Conservation (phyloP, 2,329 filamentous ascomycete genomes). For the Lasiodiplodia gonubiensis region DNA sequence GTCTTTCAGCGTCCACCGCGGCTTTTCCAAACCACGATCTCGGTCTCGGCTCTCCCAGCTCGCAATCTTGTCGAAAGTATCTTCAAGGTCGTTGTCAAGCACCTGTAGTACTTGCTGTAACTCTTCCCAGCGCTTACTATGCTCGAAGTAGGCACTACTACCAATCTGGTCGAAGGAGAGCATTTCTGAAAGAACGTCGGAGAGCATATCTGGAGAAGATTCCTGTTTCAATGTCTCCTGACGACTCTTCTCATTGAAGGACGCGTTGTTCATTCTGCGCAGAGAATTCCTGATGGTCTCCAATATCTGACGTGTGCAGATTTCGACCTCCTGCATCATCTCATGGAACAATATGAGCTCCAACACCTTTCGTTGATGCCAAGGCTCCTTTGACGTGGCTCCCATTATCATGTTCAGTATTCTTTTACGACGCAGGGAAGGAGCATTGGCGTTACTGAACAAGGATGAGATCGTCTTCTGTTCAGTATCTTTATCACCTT, state of each 20-base stretch:
- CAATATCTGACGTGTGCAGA: background rate
- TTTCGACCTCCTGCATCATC: conserved; percentile 31
- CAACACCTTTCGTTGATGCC: conserved; percentile 39
- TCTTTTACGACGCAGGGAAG: too few relatives aligned
- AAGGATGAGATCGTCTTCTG: too few relatives aligned
- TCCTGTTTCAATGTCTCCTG: too few relatives aligned
- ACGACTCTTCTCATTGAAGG: background rate
- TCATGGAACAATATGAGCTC: conserved; percentile 38
- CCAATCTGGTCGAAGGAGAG: background rate
- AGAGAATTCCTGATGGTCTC: background rate
- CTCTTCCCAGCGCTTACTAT: conserved; percentile 29
- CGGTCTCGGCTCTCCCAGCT: conserved; percentile 38
- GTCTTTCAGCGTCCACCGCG: conserved; percentile 42
- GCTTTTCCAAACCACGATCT: conserved; percentile 36
- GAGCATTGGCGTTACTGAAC: too few relatives aligned
- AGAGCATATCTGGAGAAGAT: background rate
- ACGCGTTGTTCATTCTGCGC: too few relatives aligned
- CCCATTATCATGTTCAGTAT: too few relatives aligned
- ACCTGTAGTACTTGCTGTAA: conserved; percentile 32
- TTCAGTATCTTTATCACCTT: too few relatives aligned
- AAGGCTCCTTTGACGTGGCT: conserved; percentile 24
- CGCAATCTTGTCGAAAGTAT: conserved; percentile 32
- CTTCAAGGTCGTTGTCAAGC: conserved; percentile 33
- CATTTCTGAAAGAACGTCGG: conserved; percentile 29
- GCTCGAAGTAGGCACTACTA: background rate